Conservation (phyloP, 164 flowering plant genomes). For the Protea cynaroides region DNA sequence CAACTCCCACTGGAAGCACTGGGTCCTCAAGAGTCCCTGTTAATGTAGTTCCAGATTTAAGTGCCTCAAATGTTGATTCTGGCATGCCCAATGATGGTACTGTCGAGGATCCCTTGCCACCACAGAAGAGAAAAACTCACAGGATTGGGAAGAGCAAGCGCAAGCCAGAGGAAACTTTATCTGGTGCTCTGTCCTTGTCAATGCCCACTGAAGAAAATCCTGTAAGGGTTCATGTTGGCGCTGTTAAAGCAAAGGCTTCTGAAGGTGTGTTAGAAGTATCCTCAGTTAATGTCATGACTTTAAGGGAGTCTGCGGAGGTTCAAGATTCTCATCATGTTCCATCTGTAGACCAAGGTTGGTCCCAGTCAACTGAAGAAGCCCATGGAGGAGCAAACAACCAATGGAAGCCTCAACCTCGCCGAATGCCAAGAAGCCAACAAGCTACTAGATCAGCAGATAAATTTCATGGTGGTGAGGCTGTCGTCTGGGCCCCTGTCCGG, state of each 20-base stretch:
- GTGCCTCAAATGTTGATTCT: constrained; percentile 18
- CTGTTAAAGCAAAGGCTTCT: constrained; percentile 23
- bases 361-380: constrained; percentile 44
- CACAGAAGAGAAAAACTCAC: constrained; percentile 49
- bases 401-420: constrained; percentile 24
- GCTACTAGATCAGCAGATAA: constrained; percentile 40
- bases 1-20: constrained; percentile 7
- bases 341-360: constrained; percentile 26
- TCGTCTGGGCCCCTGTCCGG: constrained; percentile 88
- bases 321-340: constrained; percentile 22
- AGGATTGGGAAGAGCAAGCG: constrained; percentile 56
- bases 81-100: constrained; percentile 13
- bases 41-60: constrained; percentile 20
- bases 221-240: constrained; percentile 25
- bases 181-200: constrained; percentile 13
- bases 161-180: constrained; percentile 39
- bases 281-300: constrained; percentile 17
- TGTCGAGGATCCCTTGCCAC: constrained; percentile 26
- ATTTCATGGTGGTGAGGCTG: constrained; percentile 46
- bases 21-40: constrained; percentile 19
- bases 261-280: constrained; percentile 22
- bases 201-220: constrained; percentile 9
- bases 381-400: constrained; percentile 29
- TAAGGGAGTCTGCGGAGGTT: constrained; percentile 6
- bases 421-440: constrained; percentile 47